Conservation (phyloP, 306 rosid genomes). For the Pachyrhizus erosus region DNA sequence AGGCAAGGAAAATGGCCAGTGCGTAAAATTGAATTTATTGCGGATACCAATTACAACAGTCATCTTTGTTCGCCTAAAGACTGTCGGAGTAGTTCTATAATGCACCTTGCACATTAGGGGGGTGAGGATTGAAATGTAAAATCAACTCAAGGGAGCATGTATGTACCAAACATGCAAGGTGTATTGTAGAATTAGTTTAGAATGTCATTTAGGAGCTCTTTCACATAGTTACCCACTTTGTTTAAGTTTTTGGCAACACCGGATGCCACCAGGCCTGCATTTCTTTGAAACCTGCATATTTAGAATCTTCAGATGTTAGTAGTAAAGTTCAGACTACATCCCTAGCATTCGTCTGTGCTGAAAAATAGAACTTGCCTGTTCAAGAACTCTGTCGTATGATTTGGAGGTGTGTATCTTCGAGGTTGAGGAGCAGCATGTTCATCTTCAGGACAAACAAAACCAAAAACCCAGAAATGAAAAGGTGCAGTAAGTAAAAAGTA, state of each 20-base stretch:
- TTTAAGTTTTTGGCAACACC: constrained; percentile 81
- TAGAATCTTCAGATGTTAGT: constrained; percentile 20
- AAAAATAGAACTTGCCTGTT: constrained; percentile 67
- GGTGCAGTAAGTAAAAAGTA: background rate
- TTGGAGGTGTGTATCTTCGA: constrained; percentile 61
- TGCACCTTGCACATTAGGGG: background rate
- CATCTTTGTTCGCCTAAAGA: constrained; percentile 69
- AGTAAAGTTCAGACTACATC: background rate
- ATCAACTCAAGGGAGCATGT: background rate
- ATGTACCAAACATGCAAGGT: background rate
- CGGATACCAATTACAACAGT: constrained; percentile 16
- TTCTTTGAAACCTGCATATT: constrained; percentile 76
- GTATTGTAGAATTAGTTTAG: constrained; percentile 37
- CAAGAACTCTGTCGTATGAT: constrained; percentile 67
- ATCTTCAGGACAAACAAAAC: constrained; percentile 49
- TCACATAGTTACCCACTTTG: constrained; percentile 67
- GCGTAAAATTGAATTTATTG: constrained; percentile 17
- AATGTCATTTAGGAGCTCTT: constrained; percentile 73
- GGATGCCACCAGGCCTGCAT: constrained; percentile 79
- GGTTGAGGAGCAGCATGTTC: constrained; percentile 58
- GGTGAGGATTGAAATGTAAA: background rate
- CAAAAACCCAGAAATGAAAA: constrained; percentile 1
- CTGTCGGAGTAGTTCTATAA: background rate
- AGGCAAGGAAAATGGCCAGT: constrained; percentile 35
- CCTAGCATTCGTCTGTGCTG: background rate